Percentiles rank a stretch among this genome's conserved stretches.
phyloP scores from a whole-genome alignment of 2,329 filamentous ascomycete genomes.

The Ilyonectria mors-panacis region DNA sequence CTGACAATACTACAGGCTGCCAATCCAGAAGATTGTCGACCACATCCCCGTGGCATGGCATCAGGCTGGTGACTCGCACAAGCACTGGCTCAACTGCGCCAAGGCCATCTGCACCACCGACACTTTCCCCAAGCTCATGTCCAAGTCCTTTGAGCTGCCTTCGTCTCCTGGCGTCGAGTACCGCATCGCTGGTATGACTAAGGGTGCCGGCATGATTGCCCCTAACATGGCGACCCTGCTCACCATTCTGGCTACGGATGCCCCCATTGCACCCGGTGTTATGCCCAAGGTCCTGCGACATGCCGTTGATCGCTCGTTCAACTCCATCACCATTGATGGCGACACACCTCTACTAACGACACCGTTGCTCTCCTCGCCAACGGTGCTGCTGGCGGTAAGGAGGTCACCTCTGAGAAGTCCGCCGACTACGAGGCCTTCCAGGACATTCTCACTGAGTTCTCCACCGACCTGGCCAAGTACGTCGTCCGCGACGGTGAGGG shows the following conservation, averaged over 20 bases:
- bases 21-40: conserved; percentile 89
- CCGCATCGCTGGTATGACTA: conserved; percentile 93
- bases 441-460: conserved; percentile 80
- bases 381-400: conserved; percentile 84
- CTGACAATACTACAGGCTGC: conserved; percentile 70
- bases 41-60: conserved; percentile 84
- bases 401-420: conserved; percentile 68
- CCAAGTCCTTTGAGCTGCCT: conserved; percentile 86
- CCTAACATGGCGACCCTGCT: conserved; percentile 98
- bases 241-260: conserved; percentile 93
- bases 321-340: conserved; percentile 96
- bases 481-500: conserved; percentile 97
- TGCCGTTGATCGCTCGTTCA: conserved; percentile 89
- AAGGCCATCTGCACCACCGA: conserved; percentile 98
- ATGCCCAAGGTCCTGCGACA: conserved; percentile 79
- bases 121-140: conserved; percentile 96
- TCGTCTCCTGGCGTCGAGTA: conserved; percentile 84
- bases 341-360: conserved; percentile 98
- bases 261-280: conserved; percentile 78
- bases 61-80: conserved; percentile 81
- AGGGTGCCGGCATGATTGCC: conserved; percentile 99
- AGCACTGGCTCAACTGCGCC: conserved; percentile 89
- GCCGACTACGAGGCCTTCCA: conserved; percentile 80
- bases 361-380: conserved; percentile 96
- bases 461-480: conserved; percentile 88